Evolutionary conservation across 495 filamentous ascomycete species (phyloP), one percentile per base, ranked within the genome.

Genomic region (Cudoniella acicularis): DNA sequence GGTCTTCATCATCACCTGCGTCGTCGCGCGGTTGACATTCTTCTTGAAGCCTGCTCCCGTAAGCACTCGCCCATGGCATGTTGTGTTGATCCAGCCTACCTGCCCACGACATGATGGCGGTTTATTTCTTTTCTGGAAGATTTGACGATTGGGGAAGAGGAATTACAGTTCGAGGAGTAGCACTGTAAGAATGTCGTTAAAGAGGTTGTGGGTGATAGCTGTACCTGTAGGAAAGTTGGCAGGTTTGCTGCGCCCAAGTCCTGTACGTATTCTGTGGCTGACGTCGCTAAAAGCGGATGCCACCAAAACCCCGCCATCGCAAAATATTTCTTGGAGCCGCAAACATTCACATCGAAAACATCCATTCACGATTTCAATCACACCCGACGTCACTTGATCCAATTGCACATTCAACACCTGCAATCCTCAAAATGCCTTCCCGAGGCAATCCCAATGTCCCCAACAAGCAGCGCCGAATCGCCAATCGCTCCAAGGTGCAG

Each of bases 1-100:
- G 18, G 94, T 92, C 81, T 97, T 98, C 94, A 98, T 98, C 92
- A 98, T 97, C 55, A 97, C 93, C 86, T 96, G 93, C 72, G 95
- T 97, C 73, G 92, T 96, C 60, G 94, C 93, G 73, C 94, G 90
- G 78, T 94, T 94, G 79, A 96, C 91, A 82, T 93, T 95, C 72
- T 97, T 98, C 82, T 97, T 98, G 77, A 98, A 97, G 54, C 94
- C 94, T 96, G 66, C 3, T 48, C 18, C 18, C 6, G 60, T 56
- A 21, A 58, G 43, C 27, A 40, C 21, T 21, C 13, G 23, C 10
- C 11, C 16, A 21, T 0, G 2, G 13, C 8, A 45, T 24, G 3
- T 11, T 17, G 10, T 9, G 45, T 36, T 11, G 21, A n/a, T 25
- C 18, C 22, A 20, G 11, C 58, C 25, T 56, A 67, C 65, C 65